A percentile compares a stretch with the other conserved stretches of the same genome.
These are phyloP conservation scores for Lunasporangiospora selenospora DNA, from an alignment of 192 early-diverging fungal species.

Conservation along the genomic window DNA sequence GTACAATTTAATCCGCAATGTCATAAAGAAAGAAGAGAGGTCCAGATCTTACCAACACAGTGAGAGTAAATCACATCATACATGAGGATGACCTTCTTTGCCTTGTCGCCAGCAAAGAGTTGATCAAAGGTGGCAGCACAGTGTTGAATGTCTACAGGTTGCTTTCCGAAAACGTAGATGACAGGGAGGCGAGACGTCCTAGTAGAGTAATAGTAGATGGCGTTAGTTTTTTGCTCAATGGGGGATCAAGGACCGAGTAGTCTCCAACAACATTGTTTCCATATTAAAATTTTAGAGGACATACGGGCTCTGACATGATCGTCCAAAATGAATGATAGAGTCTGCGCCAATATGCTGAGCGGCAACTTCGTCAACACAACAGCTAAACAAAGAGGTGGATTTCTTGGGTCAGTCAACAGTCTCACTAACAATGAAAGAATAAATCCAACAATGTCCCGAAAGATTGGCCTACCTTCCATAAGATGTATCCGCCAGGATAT, in stretches of 20 bases:
- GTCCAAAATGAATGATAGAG: conserved; percentile 95
- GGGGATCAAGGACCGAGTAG: too few species aligned
- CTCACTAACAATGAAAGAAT: background rate
- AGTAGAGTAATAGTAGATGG: too few species aligned
- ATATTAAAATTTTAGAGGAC: conserved; percentile 10
- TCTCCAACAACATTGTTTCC: too few species aligned
- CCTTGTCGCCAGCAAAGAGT: conserved; percentile 47
- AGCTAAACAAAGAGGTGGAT: conserved; percentile 56
- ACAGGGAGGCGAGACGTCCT: conserved; percentile 83
- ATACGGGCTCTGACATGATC: conserved; percentile 86
- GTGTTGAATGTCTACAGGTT: conserved; percentile 68
- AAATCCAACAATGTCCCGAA: background rate
- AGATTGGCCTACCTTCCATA: conserved; percentile 72
- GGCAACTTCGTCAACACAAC: conserved; percentile 98
- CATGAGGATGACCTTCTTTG: conserved; percentile 66
- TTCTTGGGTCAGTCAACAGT: background rate
- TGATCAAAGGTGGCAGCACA: conserved; percentile 56
- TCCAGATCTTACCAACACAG: conserved; percentile 48
- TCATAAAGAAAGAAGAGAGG: background rate
- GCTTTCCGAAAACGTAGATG: conserved; percentile 85
- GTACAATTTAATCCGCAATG: background rate
- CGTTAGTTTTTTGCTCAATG: too few species aligned
- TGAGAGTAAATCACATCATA: conserved; percentile 80
- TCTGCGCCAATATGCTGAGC: conserved; percentile 89
- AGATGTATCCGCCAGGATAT: conserved; percentile 93